These are phyloP conservation scores for Gypsophila paniculata DNA, from an alignment of 179 eudicot species.

Conservation along the genomic window DNA sequence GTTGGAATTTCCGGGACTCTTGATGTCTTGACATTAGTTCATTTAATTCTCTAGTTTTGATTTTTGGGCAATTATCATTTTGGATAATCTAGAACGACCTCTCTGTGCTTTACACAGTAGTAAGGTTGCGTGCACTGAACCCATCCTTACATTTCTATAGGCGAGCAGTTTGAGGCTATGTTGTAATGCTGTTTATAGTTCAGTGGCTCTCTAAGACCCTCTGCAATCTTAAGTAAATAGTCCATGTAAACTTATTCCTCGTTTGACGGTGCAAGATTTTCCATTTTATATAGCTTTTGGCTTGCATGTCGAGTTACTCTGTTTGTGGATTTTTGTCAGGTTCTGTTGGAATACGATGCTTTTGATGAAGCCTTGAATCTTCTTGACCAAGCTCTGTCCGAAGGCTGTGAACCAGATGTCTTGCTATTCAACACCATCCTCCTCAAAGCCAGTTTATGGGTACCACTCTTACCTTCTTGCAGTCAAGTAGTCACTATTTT, in stretches of 20 bases:
- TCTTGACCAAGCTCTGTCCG: constrained; percentile 51
- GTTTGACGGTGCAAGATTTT: not conserved
- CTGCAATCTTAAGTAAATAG: not conserved
- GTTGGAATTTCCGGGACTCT: no score
- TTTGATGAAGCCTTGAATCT: constrained; percentile 64
- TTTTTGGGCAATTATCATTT: not conserved
- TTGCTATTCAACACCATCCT: constrained; percentile 66
- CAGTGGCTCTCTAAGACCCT: not conserved
- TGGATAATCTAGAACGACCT: not conserved
- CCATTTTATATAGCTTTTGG: constrained; percentile 13
- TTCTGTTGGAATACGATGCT: constrained; percentile 48
- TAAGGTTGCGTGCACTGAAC: not conserved
- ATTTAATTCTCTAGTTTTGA: not conserved
- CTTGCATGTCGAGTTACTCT: constrained; percentile 10
- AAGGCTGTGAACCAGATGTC: constrained; percentile 58
- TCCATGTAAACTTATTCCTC: constrained; percentile 10
- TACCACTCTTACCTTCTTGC: constrained; percentile 21
- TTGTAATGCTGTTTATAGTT: no score
- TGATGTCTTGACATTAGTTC: not conserved
- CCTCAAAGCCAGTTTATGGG: constrained; percentile 52
- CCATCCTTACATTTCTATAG: not conserved
- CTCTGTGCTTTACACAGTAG: not conserved
- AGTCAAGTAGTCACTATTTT: not conserved
- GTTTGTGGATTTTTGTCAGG: constrained; percentile 36
- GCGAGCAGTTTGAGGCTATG: not conserved